Conservation (phyloP, 352 stramenopile genomes). For the Phytophthora meadii region DNA sequence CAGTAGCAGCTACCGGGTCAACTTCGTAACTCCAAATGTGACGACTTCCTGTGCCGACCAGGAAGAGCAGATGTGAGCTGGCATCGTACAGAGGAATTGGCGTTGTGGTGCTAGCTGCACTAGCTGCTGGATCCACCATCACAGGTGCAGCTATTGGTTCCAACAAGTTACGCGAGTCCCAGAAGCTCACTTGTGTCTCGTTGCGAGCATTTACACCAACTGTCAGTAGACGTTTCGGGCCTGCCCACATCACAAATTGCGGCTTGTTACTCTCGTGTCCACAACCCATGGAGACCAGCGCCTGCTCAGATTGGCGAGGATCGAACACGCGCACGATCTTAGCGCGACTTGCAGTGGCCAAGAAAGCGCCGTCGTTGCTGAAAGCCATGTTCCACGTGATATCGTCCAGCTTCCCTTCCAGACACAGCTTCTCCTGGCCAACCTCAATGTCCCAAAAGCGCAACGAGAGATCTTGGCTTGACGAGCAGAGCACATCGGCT, state of each 20-base stretch:
- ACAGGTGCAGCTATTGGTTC: conserved; percentile 57
- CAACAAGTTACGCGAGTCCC: conserved; percentile 75
- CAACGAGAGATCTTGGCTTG: conserved; percentile 64
- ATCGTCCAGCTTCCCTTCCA: conserved; percentile 72
- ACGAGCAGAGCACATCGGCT: conserved; percentile 65
- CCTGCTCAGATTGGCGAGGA: conserved; percentile 52
- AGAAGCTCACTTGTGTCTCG: conserved; percentile 77
- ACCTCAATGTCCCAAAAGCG: conserved; percentile 80
- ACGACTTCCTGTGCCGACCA: conserved; percentile 67
- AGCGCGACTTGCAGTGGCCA: conserved; percentile 74
- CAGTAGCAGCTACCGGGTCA: conserved; percentile 37
- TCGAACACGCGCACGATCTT: conserved; percentile 83
- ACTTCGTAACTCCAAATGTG: conserved; percentile 85
- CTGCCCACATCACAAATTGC: conserved; percentile 74
- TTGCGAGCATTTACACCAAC: conserved; percentile 65
- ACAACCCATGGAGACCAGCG: conserved; percentile 69
- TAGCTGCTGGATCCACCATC: conserved; percentile 35
- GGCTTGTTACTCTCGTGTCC: conserved; percentile 73
- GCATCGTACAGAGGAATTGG: conserved; percentile 75
- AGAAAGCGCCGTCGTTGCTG: conserved; percentile 62
- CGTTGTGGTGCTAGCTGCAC: conserved; percentile 48
- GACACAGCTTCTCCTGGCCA: conserved; percentile 49
- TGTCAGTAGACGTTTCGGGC: conserved; percentile 52
- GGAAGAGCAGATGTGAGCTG: conserved; percentile 72
- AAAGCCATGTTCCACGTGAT: conserved; percentile 80